Percentiles rank a stretch among this genome's conserved stretches.
Evolutionary conservation across 805 yeast genomes (phyloP).

Genomic region (Candida silvicultrix): DNA sequence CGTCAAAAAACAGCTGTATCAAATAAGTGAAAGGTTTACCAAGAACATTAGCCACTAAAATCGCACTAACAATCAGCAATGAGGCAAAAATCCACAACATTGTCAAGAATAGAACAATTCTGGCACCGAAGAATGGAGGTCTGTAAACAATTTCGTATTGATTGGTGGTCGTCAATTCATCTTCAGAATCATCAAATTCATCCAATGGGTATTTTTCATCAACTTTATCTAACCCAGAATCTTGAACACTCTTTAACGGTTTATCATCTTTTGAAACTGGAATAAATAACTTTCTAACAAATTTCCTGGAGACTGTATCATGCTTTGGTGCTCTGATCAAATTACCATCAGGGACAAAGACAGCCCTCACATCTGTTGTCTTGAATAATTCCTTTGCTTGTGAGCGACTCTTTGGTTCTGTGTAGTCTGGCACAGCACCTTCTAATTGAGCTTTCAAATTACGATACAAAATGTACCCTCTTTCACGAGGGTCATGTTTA

Average conservation of each 20-base stretch:
- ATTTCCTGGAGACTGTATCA: constrained; percentile 66
- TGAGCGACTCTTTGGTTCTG: constrained; percentile 44
- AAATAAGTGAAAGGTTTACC: constrained; percentile 20
- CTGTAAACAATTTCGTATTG: constrained; percentile 73
- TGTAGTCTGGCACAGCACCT: constrained; percentile 44
- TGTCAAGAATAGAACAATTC: constrained; percentile 40
- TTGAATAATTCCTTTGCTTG: constrained; percentile 40
- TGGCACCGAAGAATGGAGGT: constrained; percentile 67
- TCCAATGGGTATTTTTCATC: constrained; percentile 27
- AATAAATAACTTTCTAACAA: constrained; percentile 62
- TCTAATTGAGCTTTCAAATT: constrained; percentile 37
- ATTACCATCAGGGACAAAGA: constrained; percentile 74
- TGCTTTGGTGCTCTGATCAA: constrained; percentile 82
- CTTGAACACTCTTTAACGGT: constrained; percentile 34
- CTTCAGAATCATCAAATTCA: constrained; percentile 37
- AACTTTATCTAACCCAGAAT: constrained; percentile 20
- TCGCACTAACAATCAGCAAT: constrained; percentile 21
- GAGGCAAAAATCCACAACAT: constrained; percentile 42
- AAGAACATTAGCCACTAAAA: constrained; percentile 14
- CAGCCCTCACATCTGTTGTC: constrained; percentile 37
- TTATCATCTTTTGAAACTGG: constrained; percentile 78
- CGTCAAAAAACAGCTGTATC: not conserved
- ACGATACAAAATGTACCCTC: constrained; percentile 62
- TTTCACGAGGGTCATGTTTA: constrained; percentile 52
- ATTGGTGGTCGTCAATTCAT: constrained; percentile 32